These are phyloP conservation scores for Climacium dendroides DNA, from an alignment of 225 moss, liverwort and hornwort genomes.

Conservation along the genomic window DNA sequence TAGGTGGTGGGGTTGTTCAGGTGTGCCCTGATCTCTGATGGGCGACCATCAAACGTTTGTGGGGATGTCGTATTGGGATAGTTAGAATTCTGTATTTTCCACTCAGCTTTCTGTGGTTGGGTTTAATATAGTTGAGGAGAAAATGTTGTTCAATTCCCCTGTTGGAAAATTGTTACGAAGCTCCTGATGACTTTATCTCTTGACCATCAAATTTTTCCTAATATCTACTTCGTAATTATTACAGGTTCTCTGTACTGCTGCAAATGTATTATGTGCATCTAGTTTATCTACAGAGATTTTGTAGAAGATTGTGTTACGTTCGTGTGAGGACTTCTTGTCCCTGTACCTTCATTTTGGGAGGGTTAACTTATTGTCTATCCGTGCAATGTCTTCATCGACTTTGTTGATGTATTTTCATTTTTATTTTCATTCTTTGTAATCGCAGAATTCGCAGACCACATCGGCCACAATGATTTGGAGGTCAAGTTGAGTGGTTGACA, in stretches of 20 bases:
- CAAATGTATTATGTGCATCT: background rate
- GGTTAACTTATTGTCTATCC: too few species aligned
- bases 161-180: background rate
- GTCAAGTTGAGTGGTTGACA: background rate
- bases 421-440: too few species aligned
- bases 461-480: background rate
- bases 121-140: background rate
- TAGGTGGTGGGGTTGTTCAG: background rate
- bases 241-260: background rate
- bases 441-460: background rate
- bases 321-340: too few species aligned
- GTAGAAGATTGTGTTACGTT: too few species aligned
- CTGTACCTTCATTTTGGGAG: background rate
- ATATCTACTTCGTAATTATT: background rate
- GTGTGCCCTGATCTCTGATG: background rate
- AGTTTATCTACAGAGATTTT: background rate
- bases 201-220: background rate
- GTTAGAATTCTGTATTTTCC: constrained; percentile 10
- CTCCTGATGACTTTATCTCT: background rate
- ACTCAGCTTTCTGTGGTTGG: constrained; percentile 9
- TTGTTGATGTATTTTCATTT: too few species aligned
- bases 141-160: background rate
- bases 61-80: constrained; percentile 6
- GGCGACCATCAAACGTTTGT: constrained; percentile 5
- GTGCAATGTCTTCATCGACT: too few species aligned